Evolutionary conservation across 495 filamentous ascomycete species (phyloP).

Genomic region (Extremus antarcticus): DNA sequence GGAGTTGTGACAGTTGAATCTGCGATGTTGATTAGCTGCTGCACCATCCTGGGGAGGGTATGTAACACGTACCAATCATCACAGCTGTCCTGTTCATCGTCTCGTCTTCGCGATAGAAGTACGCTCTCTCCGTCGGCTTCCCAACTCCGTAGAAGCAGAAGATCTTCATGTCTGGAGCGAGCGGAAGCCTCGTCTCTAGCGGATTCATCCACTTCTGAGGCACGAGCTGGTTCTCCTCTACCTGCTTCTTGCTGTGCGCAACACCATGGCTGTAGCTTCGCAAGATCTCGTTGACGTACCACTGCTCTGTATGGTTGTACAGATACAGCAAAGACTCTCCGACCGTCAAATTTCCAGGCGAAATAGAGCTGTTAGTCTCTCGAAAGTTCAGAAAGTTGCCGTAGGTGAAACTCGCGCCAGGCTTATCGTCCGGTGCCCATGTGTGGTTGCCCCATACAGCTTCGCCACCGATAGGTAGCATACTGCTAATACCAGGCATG

Average conservation of each 20-base stretch:
- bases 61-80: slow-evolving; percentile 4
- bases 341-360: slow-evolving; percentile 64
- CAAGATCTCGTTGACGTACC: slow-evolving; percentile 66
- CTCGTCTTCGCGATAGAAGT: slow-evolving; percentile 72
- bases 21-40: slow-evolving; percentile 34
- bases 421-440: slow-evolving; percentile 81
- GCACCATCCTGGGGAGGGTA: slow-evolving; percentile 36
- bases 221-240: slow-evolving; percentile 75
- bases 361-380: slow-evolving; percentile 43
- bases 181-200: slow-evolving; percentile 76
- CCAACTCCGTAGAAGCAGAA: slow-evolving; percentile 96
- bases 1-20: slow-evolving; percentile 62
- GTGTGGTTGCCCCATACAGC: slow-evolving; percentile 86
- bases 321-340: slow-evolving; percentile 67
- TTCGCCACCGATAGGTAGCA: slow-evolving; percentile 93
- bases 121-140: slow-evolving; percentile 82
- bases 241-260: slow-evolving; percentile 67
- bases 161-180: slow-evolving; percentile 84
- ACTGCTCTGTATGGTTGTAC: slow-evolving; percentile 62
- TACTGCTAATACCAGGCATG: slow-evolving; percentile 92
- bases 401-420: slow-evolving; percentile 57
- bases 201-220: slow-evolving; percentile 90
- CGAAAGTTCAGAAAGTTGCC: slow-evolving; percentile 83
- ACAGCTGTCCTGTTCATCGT: not conserved
- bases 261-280: slow-evolving; percentile 79